Conservation (phyloP, 2,329 filamentous ascomycete species). For the Hypomyces perniciosus region DNA sequence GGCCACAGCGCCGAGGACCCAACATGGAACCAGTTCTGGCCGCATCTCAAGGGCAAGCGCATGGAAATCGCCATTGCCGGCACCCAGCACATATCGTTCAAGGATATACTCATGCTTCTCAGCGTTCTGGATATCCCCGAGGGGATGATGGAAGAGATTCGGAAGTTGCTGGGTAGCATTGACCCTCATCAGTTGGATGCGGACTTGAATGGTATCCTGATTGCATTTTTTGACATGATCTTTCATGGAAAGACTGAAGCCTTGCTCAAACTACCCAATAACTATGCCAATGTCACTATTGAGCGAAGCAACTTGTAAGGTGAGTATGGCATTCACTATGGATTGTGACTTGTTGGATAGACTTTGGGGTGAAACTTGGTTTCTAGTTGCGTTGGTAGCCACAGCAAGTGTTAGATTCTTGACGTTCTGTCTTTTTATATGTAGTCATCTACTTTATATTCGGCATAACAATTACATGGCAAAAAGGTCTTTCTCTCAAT, state of each 20-base stretch:
- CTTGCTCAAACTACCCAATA: constrained; percentile 9
- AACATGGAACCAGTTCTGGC: constrained; percentile 27
- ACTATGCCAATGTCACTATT: constrained; percentile 15
- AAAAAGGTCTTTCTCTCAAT: too few relatives aligned
- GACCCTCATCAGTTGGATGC: constrained; percentile 14
- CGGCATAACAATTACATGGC: background rate
- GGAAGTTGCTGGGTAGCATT: constrained; percentile 15
- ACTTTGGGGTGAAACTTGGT: too few relatives aligned
- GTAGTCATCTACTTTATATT: background rate
- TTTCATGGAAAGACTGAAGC: constrained; percentile 11
- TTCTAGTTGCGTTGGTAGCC: too few relatives aligned
- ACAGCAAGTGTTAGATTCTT: too few relatives aligned
- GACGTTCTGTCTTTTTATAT: too few relatives aligned
- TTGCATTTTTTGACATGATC: constrained; percentile 17
- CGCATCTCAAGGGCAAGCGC: constrained; percentile 20
- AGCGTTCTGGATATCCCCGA: constrained; percentile 18
- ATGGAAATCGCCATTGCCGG: constrained; percentile 20
- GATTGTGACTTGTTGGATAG: too few relatives aligned
- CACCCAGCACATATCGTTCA: constrained; percentile 27
- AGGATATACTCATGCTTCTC: constrained; percentile 25
- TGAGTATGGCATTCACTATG: background rate
- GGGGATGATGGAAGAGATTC: constrained; percentile 2
- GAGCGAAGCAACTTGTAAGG: constrained; percentile 14
- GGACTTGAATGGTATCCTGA: constrained; percentile 18
- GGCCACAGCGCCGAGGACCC: constrained; percentile 24